These are phyloP conservation scores for Fusarium mundagurra DNA, from an alignment of 2,329 filamentous ascomycete genomes.

Conservation along the genomic window DNA sequence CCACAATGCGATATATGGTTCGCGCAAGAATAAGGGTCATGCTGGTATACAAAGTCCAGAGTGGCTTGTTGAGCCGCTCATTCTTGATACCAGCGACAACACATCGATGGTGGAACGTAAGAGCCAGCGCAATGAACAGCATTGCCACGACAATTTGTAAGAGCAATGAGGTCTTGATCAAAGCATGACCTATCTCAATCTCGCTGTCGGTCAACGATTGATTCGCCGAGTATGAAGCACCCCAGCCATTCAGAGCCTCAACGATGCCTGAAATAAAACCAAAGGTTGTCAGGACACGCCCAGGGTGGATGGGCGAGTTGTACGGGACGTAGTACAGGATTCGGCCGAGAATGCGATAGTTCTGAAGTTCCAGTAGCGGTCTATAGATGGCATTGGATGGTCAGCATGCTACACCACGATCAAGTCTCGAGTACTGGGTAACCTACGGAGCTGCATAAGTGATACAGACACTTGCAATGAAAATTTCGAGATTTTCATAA, in stretches of 20 bases:
- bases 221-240: constrained; percentile 60
- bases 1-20: constrained; percentile 67
- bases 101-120: constrained; percentile 59
- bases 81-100: constrained; percentile 48
- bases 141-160: constrained; percentile 65
- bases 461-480: constrained; percentile 49
- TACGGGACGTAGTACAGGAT: constrained; percentile 67
- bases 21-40: constrained; percentile 60
- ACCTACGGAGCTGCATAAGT: constrained; percentile 50
- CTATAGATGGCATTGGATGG: constrained; percentile 40
- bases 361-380: constrained; percentile 67
- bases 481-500: constrained; percentile 45
- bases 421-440: not conserved
- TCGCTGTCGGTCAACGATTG: constrained; percentile 49
- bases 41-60: constrained; percentile 63
- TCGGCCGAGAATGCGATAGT: constrained; percentile 69
- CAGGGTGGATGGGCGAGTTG: constrained; percentile 61
- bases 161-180: constrained; percentile 62
- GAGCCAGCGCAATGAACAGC: constrained; percentile 60
- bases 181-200: constrained; percentile 54
- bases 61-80: constrained; percentile 46
- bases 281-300: constrained; percentile 57
- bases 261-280: constrained; percentile 57
- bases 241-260: constrained; percentile 58
- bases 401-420: not conserved